These are phyloP conservation scores for Saturnispora gosingensis DNA, from an alignment of 805 yeast genomes.

Conservation along the genomic window DNA sequence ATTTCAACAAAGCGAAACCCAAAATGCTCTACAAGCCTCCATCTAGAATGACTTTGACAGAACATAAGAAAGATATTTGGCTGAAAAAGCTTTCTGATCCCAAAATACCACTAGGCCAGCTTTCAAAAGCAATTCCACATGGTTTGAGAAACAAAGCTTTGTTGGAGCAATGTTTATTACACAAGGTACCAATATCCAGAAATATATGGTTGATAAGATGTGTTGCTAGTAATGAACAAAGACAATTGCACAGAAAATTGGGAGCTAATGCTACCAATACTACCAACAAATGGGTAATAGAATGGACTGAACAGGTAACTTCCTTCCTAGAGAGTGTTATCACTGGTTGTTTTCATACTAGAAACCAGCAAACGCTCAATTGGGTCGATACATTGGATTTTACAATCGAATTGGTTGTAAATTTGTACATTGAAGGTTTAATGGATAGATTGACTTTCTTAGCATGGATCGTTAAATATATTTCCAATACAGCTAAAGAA, in stretches of 20 bases:
- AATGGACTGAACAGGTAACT: constrained; percentile 83
- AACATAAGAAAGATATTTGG: constrained; percentile 81
- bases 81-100: constrained; percentile 67
- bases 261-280: constrained; percentile 19
- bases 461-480: constrained; percentile 50
- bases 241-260: constrained; percentile 44
- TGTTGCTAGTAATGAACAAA: constrained; percentile 69
- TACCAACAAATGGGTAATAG: constrained; percentile 64
- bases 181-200: constrained; percentile 64
- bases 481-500: constrained; percentile 25
- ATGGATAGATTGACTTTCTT: constrained; percentile 55
- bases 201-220: constrained; percentile 90
- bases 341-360: constrained; percentile 29
- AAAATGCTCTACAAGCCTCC: constrained; percentile 66
- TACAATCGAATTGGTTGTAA: constrained; percentile 47
- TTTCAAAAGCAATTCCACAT: constrained; percentile 80
- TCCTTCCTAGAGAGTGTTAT: constrained; percentile 47
- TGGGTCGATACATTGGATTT: constrained; percentile 52
- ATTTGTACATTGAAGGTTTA: constrained; percentile 60
- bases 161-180: constrained; percentile 61
- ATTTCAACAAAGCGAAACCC: constrained; percentile 35
- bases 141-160: constrained; percentile 70
- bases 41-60: constrained; percentile 84
- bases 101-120: constrained; percentile 50
- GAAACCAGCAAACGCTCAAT: constrained; percentile 16